These are phyloP conservation scores for Aureobasidium pullulans DNA, from an alignment of 2,329 filamentous ascomycete species.

Conservation along the genomic window DNA sequence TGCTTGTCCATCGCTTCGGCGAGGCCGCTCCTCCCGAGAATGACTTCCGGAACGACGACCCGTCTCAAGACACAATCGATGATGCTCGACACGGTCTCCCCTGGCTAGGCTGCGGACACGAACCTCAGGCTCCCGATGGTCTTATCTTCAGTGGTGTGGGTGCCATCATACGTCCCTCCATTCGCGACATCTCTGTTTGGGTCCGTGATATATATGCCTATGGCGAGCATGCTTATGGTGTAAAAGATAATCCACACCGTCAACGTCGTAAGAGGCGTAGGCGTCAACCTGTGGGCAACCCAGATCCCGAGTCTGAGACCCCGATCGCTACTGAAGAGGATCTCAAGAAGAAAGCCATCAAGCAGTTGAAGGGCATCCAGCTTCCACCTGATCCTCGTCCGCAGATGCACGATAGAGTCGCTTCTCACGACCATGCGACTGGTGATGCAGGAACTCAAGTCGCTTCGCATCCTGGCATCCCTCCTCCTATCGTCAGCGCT, in stretches of 20 bases:
- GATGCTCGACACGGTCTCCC: constrained; percentile 21
- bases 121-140: constrained; percentile 67
- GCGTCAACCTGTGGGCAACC: constrained; percentile 23
- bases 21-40: constrained; percentile 33
- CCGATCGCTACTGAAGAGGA: not conserved
- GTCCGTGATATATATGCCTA: constrained; percentile 80
- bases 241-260: constrained; percentile 69
- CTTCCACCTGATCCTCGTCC: constrained; percentile 17
- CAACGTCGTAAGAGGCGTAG: constrained; percentile 44
- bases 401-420: constrained; percentile 20
- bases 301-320: not conserved
- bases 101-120: constrained; percentile 69
- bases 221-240: constrained; percentile 77
- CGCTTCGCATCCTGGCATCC: constrained; percentile 31
- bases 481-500: constrained; percentile 39
- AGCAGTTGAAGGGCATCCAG: not conserved
- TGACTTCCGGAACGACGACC: constrained; percentile 16
- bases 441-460: constrained; percentile 11
- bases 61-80: constrained; percentile 17
- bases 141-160: constrained; percentile 79
- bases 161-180: constrained; percentile 60
- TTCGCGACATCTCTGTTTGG: constrained; percentile 73
- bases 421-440: constrained; percentile 23
- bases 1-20: constrained; percentile 83
- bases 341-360: not conserved